Evolutionary conservation across 164 flowering plant species (phyloP).

Genomic region (Annona squamosa): DNA sequence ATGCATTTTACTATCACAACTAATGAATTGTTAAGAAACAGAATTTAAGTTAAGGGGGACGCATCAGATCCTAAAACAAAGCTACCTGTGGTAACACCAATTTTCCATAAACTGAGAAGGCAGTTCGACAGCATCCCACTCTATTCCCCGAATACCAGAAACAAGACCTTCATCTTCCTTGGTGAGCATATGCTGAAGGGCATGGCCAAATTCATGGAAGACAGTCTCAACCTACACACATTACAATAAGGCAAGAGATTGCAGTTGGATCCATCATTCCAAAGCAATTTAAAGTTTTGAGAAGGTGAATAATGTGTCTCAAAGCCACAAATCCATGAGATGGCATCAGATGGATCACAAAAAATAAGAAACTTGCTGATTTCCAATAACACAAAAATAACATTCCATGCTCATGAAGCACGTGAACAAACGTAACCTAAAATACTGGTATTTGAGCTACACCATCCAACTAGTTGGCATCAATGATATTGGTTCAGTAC

Average conservation of each 20-base stretch:
- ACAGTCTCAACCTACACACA: constrained; percentile 88
- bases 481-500: too few species aligned
- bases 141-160: constrained; percentile 90
- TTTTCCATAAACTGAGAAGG: constrained; percentile 99
- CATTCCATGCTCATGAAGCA: not conserved
- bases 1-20: not conserved
- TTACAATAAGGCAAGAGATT: not conserved
- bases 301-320: not conserved
- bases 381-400: not conserved
- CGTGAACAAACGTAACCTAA: not conserved
- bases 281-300: not conserved
- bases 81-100: constrained; percentile 96
- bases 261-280: too few species aligned
- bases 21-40: not conserved
- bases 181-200: constrained; percentile 98
- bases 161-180: constrained; percentile 93
- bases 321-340: not conserved
- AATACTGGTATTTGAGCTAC: too few species aligned
- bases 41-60: not conserved
- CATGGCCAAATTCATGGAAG: constrained; percentile 99
- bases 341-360: not conserved
- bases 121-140: constrained; percentile 99
- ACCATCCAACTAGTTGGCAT: too few species aligned
- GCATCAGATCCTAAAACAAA: not conserved
- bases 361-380: not conserved